A percentile compares a stretch with the other conserved stretches of the same genome.
These are phyloP conservation scores for Stephania yunnanensis DNA, from an alignment of 164 flowering plant genomes.

Conservation along the genomic window DNA sequence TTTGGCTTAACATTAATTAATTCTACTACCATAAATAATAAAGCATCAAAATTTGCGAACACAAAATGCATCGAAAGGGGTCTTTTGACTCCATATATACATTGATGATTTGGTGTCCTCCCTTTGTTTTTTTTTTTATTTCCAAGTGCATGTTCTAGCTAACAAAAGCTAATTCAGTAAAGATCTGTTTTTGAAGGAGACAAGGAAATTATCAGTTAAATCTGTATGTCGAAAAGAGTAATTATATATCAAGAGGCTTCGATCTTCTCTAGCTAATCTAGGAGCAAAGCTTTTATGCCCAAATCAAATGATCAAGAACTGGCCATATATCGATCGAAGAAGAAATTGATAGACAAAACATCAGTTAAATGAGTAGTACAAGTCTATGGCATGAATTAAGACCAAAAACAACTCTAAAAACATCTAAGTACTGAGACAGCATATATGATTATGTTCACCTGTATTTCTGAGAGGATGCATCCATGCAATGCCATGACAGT, in stretches of 20 bases:
- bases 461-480: slow-evolving; percentile 87
- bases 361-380: neutral
- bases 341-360: neutral
- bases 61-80: too few species aligned
- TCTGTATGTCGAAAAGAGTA: neutral
- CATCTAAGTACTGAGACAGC: neutral
- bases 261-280: neutral
- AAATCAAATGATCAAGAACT: too few species aligned
- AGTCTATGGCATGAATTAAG: too few species aligned
- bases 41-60: too few species aligned
- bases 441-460: slow-evolving; percentile 37
- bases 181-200: neutral
- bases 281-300: neutral
- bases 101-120: too few species aligned
- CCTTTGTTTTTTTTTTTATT: too few species aligned
- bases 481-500: slow-evolving; percentile 97
- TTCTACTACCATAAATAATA: neutral
- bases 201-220: neutral
- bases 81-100: too few species aligned
- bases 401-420: too few species aligned
- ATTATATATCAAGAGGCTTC: neutral
- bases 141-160: too few species aligned
- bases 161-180: neutral
- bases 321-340: neutral
- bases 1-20: neutral